Evolutionary conservation across 179 eudicot genomes (phyloP), one percentile per base, ranked within the genome.

Genomic region (Spergularia azorica): DNA sequence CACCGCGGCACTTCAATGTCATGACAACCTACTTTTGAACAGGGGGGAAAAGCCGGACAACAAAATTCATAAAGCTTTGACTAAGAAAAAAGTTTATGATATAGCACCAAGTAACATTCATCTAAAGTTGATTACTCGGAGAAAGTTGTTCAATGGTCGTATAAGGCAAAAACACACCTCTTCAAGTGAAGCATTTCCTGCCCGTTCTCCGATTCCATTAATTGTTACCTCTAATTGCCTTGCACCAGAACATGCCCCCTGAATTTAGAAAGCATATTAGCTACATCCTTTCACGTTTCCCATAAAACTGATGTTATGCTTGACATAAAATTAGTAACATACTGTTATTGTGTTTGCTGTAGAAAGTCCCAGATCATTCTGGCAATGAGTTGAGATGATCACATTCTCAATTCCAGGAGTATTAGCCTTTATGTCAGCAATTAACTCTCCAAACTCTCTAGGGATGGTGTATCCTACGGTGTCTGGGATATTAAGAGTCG

Each of bases 181-280:
- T 83, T 94, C 98, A 54, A 94, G 74, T 59, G 98, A 90, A 43
- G 98, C 97, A 85, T 91, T 95, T 63, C 98, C 98, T 73, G 97
- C 98, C 88, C 98, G 87, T 77, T 95, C 97, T 77, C 97, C 98
- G 52, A 95, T 92, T 63, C 98, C 98, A 80, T 95, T 95, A 63
- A 95, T 83, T 17, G 98, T 92, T 10, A 95, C 98, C 82, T 95
- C 97, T 48, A 95, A 67, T 75, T 95, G 97, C 65, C 98, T 88
- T 69, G 98, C 98, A 64, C 98, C 98, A 8, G 90, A 88, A 83
- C 79, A 86, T 57, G 98, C 98, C 60, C 98, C 98, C 98, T 95
- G 85, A 75, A 86, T 59, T 73, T n/a, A 85, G 38, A 85, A 48
- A 69, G 63, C 74, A 62, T 4, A 11, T 63, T 62, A 74, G 64